These are phyloP conservation scores for Pleurotus pulmonarius DNA, from an alignment of 768 basidiomycete species.

Conservation along the genomic window DNA sequence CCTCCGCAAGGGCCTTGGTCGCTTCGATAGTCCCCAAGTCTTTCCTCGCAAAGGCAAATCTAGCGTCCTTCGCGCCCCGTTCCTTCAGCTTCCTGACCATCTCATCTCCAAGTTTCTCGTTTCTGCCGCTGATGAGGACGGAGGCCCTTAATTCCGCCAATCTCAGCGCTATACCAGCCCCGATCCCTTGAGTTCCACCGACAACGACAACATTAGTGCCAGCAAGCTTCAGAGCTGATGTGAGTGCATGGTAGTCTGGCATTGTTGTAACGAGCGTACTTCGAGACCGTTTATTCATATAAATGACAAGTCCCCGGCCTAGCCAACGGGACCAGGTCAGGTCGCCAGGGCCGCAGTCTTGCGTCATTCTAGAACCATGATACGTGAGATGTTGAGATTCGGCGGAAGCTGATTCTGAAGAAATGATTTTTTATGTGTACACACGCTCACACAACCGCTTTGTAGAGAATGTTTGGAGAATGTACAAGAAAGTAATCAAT, in stretches of 20 bases:
- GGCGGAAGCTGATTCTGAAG: no score
- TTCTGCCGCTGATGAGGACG: background rate
- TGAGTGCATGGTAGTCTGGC: background rate
- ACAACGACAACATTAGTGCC: background rate
- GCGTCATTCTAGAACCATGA: no score
- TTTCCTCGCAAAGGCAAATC: background rate
- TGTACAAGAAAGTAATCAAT: background rate
- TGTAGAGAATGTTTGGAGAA: no score
- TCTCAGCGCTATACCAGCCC: constrained; percentile 1
- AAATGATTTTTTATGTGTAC: no score
- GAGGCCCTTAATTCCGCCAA: constrained; percentile 1
- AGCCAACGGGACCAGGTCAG: no score
- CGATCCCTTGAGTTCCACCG: constrained; percentile 3
- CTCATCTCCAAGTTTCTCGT: background rate
- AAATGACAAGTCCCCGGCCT: no score
- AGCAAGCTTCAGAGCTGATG: background rate
- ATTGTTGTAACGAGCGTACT: background rate
- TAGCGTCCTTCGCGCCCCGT: background rate
- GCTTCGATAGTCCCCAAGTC: background rate
- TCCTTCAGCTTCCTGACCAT: background rate
- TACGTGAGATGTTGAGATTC: no score
- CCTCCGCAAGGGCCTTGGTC: background rate
- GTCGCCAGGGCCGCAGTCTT: no score
- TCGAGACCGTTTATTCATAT: no score
- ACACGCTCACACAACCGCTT: no score